Evolutionary conservation across 768 basidiomycete species (phyloP), one percentile per base, ranked within the genome.

Genomic region (Scleroderma citrinum): DNA sequence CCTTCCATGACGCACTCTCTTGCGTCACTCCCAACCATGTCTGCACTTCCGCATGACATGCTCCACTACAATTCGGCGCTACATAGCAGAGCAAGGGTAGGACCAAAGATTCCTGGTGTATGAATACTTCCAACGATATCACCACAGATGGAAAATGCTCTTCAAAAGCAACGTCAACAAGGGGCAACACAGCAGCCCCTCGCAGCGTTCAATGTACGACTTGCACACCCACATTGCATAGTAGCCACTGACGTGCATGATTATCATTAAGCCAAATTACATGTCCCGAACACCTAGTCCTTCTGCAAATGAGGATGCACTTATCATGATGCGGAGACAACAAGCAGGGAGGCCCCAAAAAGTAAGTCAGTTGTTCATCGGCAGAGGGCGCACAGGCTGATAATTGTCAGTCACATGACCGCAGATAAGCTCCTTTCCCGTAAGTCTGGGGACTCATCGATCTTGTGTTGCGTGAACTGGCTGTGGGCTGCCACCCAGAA

Each of bases 1-100:
- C 65, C 65, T 2, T 59, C 66, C 52, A 61, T 67, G 65, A 63
- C 52, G 6, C 65, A 69, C 49, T 65, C 63, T 47, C 60, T 67
- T 46, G 65, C 61, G 21, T 45, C 56, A 2, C 57, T 67, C 8
- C 65, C 65, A 3, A 59, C 56, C 16, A 67, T 67, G 63, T 63
- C 63, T 26, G 51, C 63, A 14, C 30, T 67, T 13, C 65, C 65
- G 36, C 47, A 56, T 3, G 65, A 59, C 37, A 67, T 67, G 65
- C 38, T 67, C 44, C 63, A 68, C 51, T 56, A 64, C 31, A 66
- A 66, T 31, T 52, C 65, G 3, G 52, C 57, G 1, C 54, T 60
- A 0, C 56, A 68, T 45, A 67, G 67, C 29, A 61, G 43, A 56
- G 67, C 65, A 40, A 67, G 54, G 55, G 65, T 59, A 14, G 2